phyloP scores from a whole-genome alignment of 2,329 filamentous ascomycete species.

The Sordariomycetes sp. region DNA sequence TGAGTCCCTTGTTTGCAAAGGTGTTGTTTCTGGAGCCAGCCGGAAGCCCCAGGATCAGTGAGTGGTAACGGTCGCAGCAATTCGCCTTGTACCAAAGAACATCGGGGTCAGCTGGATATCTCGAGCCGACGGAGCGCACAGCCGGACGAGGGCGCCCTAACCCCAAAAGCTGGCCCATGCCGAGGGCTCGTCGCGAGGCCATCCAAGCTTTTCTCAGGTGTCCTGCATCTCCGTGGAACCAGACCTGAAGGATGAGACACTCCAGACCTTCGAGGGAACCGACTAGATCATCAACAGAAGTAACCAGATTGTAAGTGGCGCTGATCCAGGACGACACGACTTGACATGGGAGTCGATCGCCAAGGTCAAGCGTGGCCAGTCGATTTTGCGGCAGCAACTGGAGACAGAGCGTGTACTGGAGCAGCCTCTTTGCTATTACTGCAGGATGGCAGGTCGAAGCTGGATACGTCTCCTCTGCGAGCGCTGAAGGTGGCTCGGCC shows the following conservation, averaged over 20 bases:
- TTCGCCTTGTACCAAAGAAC: constrained; percentile 40
- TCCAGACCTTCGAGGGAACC: constrained; percentile 43
- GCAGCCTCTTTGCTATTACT: constrained; percentile 34
- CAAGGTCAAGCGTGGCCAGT: constrained; percentile 11
- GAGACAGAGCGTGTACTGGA: constrained; percentile 34
- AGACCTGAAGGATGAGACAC: constrained; percentile 35
- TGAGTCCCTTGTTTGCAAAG: constrained; percentile 20
- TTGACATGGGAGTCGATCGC: background rate
- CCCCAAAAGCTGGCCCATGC: constrained; percentile 41
- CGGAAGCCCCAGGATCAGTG: constrained; percentile 39
- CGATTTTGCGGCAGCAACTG: constrained; percentile 31
- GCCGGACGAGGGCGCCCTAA: constrained; percentile 27
- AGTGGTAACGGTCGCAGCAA: constrained; percentile 39
- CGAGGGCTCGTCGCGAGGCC: constrained; percentile 36
- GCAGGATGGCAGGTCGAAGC: constrained; percentile 36
- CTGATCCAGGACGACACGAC: constrained; percentile 14
- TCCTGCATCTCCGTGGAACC: constrained; percentile 42
- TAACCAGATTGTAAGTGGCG: constrained; percentile 28
- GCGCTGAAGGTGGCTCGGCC: constrained; percentile 13
- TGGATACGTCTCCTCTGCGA: constrained; percentile 18
- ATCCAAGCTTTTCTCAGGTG: constrained; percentile 47
- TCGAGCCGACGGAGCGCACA: constrained; percentile 19
- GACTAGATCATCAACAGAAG: constrained; percentile 40
- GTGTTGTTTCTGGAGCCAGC: constrained; percentile 29
- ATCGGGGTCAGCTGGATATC: constrained; percentile 15